These are phyloP conservation scores for Quercus phellos DNA, from an alignment of 331 rosid genomes.

Conservation along the genomic window DNA sequence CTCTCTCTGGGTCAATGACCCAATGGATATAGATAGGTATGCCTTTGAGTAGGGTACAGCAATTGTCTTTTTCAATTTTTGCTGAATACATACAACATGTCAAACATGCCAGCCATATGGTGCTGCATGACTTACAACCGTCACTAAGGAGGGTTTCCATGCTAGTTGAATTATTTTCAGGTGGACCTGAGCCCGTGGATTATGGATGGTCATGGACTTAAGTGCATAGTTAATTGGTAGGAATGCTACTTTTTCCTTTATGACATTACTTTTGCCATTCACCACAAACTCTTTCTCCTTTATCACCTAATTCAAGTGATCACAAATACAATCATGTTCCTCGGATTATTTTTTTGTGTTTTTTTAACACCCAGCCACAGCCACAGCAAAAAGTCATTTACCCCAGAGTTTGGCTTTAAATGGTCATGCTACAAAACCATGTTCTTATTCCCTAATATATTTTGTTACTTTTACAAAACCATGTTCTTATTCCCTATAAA, in stretches of 20 bases:
- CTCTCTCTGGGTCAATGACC: no score
- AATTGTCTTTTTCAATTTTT: no score
- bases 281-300: neutral
- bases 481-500: no score
- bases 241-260: neutral
- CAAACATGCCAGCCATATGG: slow-evolving; percentile 13
- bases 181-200: neutral
- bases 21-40: neutral
- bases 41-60: neutral
- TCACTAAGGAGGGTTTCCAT: slow-evolving; percentile 5
- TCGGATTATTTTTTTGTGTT: neutral
- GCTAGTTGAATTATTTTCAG: slow-evolving; percentile 11
- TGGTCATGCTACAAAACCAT: neutral
- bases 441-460: neutral
- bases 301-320: neutral
- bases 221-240: neutral
- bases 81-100: no score
- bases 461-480: neutral
- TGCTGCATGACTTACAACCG: neutral
- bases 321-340: neutral
- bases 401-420: neutral
- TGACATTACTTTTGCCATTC: neutral
- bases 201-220: neutral
- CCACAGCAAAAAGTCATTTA: neutral
- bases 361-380: neutral